Conservation (phyloP, 2,329 filamentous ascomycete genomes). For the Xylariaceae sp. region DNA sequence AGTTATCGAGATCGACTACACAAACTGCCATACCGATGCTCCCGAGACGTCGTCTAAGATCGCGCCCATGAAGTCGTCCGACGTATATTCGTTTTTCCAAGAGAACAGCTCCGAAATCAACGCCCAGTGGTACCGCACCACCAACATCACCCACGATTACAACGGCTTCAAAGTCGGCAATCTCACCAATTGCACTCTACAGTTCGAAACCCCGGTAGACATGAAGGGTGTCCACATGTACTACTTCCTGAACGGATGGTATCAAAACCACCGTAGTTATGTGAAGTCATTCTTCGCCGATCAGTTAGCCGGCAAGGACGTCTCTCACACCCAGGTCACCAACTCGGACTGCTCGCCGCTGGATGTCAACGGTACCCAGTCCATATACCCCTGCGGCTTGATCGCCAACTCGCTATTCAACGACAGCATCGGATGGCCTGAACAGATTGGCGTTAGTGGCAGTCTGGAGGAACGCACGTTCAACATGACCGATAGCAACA, state of each 20-base stretch:
- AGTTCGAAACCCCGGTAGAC: constrained; percentile 75
- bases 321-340: constrained; percentile 59
- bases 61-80: constrained; percentile 51
- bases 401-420: constrained; percentile 98
- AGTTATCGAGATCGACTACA: constrained; percentile 90
- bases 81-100: constrained; percentile 71
- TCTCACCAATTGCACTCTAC: constrained; percentile 63
- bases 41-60: constrained; percentile 33
- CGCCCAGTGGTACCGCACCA: constrained; percentile 36
- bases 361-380: constrained; percentile 53
- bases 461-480: constrained; percentile 54
- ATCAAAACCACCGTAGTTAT: constrained; percentile 97
- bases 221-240: constrained; percentile 85
- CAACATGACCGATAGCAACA: constrained; percentile 70
- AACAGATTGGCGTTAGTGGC: constrained; percentile 52
- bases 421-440: constrained; percentile 74
- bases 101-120: constrained; percentile 35
- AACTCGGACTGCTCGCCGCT: constrained; percentile 75
- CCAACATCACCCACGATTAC: constrained; percentile 37
- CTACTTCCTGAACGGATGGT: constrained; percentile 96
- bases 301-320: constrained; percentile 72
- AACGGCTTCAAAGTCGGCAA: constrained; percentile 14
- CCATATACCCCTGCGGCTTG: constrained; percentile 91
- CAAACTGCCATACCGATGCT: constrained; percentile 64
- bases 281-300: constrained; percentile 83